phyloP scores from a whole-genome alignment of 352 stramenopile species.

The Globisporangium camurandrum region DNA sequence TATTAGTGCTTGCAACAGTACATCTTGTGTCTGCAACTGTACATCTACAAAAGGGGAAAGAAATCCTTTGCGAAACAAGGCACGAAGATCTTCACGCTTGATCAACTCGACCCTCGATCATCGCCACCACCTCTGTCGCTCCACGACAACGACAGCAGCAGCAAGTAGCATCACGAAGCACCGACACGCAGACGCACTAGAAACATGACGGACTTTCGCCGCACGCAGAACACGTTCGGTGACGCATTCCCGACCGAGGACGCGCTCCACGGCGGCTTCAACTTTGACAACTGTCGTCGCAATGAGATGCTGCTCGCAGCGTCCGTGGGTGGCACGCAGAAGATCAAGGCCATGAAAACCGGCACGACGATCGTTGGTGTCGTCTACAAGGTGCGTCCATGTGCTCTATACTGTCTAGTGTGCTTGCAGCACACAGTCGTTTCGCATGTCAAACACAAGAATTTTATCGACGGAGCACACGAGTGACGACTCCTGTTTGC shows the following conservation, averaged over 20 bases:
- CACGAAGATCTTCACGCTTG: too few relatives aligned
- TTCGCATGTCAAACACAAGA: not conserved
- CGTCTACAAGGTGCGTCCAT: constrained; percentile 82
- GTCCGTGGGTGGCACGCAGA: constrained; percentile 32
- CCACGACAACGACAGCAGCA: not conserved
- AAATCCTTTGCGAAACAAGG: too few relatives aligned
- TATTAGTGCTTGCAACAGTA: too few relatives aligned
- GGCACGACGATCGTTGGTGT: constrained; percentile 96
- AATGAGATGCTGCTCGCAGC: constrained; percentile 84
- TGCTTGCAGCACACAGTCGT: not conserved
- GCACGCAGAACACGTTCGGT: constrained; percentile 73
- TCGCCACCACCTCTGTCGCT: not conserved
- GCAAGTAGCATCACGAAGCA: too few relatives aligned
- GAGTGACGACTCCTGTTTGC: not conserved
- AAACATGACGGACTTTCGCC: constrained; percentile 73
- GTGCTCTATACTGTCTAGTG: too few relatives aligned
- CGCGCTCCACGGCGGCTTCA: constrained; percentile 75
- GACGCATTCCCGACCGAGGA: constrained; percentile 56
- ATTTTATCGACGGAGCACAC: too few relatives aligned
- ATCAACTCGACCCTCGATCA: too few relatives aligned
- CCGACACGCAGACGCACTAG: too few relatives aligned
- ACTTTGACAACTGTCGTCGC: constrained; percentile 90
- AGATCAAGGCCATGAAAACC: constrained; percentile 89
- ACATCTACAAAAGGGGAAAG: too few relatives aligned
- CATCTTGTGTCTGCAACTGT: too few relatives aligned